These are phyloP conservation scores for Salicornia ramosissima DNA, from an alignment of 148 eudicot genomes.

Conservation along the genomic window DNA sequence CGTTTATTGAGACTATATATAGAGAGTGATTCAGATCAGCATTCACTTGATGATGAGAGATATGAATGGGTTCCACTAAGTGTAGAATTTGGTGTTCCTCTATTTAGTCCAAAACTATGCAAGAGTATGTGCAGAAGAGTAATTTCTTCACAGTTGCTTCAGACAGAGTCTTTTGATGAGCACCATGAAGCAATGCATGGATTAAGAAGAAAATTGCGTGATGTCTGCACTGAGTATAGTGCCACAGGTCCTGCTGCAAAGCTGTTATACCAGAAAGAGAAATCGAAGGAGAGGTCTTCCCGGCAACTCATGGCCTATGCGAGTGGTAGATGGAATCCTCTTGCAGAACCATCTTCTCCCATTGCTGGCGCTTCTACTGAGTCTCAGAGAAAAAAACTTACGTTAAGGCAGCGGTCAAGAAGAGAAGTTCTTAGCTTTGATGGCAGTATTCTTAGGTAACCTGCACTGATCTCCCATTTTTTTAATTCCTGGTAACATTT, in stretches of 20 bases:
- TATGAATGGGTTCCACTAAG: slow-evolving; percentile 93
- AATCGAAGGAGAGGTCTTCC: slow-evolving; percentile 48
- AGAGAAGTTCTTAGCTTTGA: slow-evolving; percentile 90
- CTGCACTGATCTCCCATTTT: slow-evolving; percentile 10
- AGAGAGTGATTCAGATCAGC: slow-evolving; percentile 43
- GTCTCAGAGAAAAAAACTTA: slow-evolving; percentile 54
- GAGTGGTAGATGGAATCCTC: slow-evolving; percentile 93
- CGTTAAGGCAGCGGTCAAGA: slow-evolving; percentile 57
- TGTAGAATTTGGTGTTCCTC: slow-evolving; percentile 86
- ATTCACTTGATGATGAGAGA: slow-evolving; percentile 48
- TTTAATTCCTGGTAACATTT: slow-evolving; percentile 2
- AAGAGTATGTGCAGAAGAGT: slow-evolving; percentile 73
- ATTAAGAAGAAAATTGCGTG: slow-evolving; percentile 63
- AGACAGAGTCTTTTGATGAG: slow-evolving; percentile 54
- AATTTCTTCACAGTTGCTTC: slow-evolving; percentile 74
- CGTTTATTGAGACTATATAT: slow-evolving; percentile 69
- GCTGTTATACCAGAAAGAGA: slow-evolving; percentile 73
- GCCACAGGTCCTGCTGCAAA: slow-evolving; percentile 79
- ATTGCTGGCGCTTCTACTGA: slow-evolving; percentile 63
- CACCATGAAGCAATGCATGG: slow-evolving; percentile 87
- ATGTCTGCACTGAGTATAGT: slow-evolving; percentile 68
- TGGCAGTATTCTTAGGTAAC: slow-evolving; percentile 71
- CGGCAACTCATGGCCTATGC: slow-evolving; percentile 82
- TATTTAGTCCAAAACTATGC: slow-evolving; percentile 88
- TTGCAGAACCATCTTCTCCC: slow-evolving; percentile 89